phyloP scores from a whole-genome alignment of 163 green algal genomes.

The Volvox carteri region DNA sequence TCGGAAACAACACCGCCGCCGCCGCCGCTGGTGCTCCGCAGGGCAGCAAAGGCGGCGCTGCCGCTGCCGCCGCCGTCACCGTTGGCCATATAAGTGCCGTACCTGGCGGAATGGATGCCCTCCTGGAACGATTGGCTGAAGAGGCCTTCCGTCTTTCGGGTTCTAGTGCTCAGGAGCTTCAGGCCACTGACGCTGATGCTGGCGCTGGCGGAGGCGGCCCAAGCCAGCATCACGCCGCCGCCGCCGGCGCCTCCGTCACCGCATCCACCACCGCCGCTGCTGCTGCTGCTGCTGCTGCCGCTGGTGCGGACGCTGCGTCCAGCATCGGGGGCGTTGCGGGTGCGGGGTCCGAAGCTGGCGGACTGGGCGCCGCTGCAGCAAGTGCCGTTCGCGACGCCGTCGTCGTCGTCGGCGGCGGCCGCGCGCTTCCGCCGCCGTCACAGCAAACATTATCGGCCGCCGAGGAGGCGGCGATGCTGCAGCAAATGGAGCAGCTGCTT shows the following conservation, averaged over 20 bases:
- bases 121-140: constrained; percentile 5
- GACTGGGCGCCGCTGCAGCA: background rate
- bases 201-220: background rate
- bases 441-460: background rate
- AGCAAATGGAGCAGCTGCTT: background rate
- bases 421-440: background rate
- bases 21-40: background rate
- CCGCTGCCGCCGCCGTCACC: too few relatives aligned
- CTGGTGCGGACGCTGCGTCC: background rate
- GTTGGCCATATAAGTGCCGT: too few relatives aligned
- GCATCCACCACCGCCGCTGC: background rate
- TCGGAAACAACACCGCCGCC: too few relatives aligned
- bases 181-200: background rate
- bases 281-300: background rate
- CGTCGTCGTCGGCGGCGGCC: background rate
- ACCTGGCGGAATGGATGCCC: constrained; percentile 3
- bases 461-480: background rate
- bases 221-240: background rate
- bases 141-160: background rate
- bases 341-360: too few relatives aligned
- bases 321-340: background rate
- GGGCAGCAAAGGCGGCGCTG: too few relatives aligned
- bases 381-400: background rate
- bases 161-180: background rate
- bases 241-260: background rate